These are phyloP conservation scores for Knufia petricola DNA, from an alignment of 2,329 filamentous ascomycete genomes.

Conservation along the genomic window DNA sequence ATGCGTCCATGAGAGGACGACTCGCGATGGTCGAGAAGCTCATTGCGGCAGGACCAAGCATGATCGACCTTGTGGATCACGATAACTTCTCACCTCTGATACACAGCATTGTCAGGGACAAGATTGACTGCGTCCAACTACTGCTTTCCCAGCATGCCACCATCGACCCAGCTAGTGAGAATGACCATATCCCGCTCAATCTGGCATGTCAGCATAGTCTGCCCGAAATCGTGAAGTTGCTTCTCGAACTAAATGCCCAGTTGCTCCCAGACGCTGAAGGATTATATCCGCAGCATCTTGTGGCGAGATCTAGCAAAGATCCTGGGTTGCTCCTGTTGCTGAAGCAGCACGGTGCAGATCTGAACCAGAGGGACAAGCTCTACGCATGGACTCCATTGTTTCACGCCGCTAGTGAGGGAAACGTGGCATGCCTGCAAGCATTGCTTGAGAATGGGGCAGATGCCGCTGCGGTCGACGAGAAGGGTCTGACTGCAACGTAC, in stretches of 20 bases:
- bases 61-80: slow-evolving; percentile 81
- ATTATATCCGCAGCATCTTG: slow-evolving; percentile 91
- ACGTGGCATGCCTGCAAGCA: slow-evolving; percentile 75
- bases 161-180: slow-evolving; percentile 73
- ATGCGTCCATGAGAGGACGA: slow-evolving; percentile 89
- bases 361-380: slow-evolving; percentile 87
- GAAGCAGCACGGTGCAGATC: slow-evolving; percentile 74
- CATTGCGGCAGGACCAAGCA: slow-evolving; percentile 58
- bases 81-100: slow-evolving; percentile 96
- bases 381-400: slow-evolving; percentile 97
- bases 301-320: slow-evolving; percentile 77
- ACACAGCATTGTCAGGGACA: slow-evolving; percentile 83
- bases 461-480: slow-evolving; percentile 76
- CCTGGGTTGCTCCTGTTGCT: slow-evolving; percentile 71
- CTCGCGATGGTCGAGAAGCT: slow-evolving; percentile 72
- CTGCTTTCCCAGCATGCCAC: slow-evolving; percentile 71
- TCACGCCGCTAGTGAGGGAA: slow-evolving; percentile 91
- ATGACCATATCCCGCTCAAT: slow-evolving; percentile 89
- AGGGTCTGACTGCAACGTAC: slow-evolving; percentile 88
- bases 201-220: slow-evolving; percentile 91
- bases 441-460: slow-evolving; percentile 72
- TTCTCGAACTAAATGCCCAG: slow-evolving; percentile 68
- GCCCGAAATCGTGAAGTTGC: slow-evolving; percentile 69
- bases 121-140: slow-evolving; percentile 67
- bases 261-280: slow-evolving; percentile 94